Conservation (phyloP, 352 stramenopile species). For the Aphanomyces stellatus region DNA sequence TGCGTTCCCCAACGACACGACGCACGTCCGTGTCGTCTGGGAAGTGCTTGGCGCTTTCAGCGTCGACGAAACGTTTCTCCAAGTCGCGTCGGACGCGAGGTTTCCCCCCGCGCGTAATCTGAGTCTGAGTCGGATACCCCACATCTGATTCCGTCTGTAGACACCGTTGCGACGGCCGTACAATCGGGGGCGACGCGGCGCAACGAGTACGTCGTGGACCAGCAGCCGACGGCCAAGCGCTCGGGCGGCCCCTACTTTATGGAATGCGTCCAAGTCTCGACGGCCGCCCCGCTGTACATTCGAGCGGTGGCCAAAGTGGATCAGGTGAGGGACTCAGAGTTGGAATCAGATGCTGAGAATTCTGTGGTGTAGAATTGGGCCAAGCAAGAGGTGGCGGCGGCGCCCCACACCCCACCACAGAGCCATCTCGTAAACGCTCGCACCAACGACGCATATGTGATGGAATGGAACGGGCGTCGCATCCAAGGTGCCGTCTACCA, state of each 20-base stretch:
- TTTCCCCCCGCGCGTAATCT: constrained; percentile 27
- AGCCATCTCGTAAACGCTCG: constrained; percentile 77
- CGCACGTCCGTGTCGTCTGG: constrained; percentile 65
- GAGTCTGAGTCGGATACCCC: too few species aligned
- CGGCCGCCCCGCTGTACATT: constrained; percentile 29
- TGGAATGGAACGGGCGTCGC: constrained; percentile 53
- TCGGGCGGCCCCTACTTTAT: not conserved
- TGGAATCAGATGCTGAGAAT: not conserved
- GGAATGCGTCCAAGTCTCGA: not conserved
- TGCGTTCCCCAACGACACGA: not conserved
- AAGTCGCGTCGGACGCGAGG: constrained; percentile 41
- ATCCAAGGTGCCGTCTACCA: constrained; percentile 51
- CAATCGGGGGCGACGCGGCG: not conserved
- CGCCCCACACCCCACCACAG: constrained; percentile 58
- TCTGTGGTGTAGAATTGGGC: constrained; percentile 44
- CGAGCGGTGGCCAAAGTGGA: constrained; percentile 63
- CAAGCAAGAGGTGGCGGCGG: constrained; percentile 40
- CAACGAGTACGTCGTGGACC: constrained; percentile 38
- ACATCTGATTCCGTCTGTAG: not conserved
- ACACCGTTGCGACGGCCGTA: not conserved
- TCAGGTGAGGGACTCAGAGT: constrained; percentile 33
- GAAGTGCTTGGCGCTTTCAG: constrained; percentile 69
- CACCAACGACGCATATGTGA: constrained; percentile 40
- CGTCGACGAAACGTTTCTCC: constrained; percentile 60
- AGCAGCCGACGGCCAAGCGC: constrained; percentile 35